Evolutionary conservation across 2,329 filamentous ascomycete species (phyloP), one percentile per base, ranked within the genome.

Genomic region (Aspergillus sp.): DNA sequence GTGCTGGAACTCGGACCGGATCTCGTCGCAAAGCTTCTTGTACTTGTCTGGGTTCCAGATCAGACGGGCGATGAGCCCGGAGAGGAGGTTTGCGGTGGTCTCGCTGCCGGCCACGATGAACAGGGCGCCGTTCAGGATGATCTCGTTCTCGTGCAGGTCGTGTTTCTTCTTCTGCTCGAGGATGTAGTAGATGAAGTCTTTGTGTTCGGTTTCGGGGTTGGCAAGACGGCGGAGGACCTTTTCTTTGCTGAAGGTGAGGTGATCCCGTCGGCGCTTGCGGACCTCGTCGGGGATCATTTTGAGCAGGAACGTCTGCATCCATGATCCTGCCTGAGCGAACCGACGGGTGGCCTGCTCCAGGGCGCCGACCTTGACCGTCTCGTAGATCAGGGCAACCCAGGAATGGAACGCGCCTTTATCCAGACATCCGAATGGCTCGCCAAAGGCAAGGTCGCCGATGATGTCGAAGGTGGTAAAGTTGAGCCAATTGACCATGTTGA

Each of bases 381-480:
- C 14, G 38, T 16, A 70, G 1, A 76, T 60, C 34, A 70, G 61
- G 0, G 62, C 58, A 1, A 77, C 70, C 71, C 72, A 78, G 11
- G 66, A 64, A 52, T 76, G 70, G 19, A 68, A 68, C 2, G 6
- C 19, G 10, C 67, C 62, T 1, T 63, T 65, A 3, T 64, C 64
- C 13, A 78, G 58, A 43, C 71, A 74, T n/a, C 66, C 62, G 53
- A 77, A 78, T 1, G 64, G 55, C 29, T 75, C 68, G 1, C 73
- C 72, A 45, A 76, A 76, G 1, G 67, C 63, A 1, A 77, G 52
- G 31, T 76, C 71, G 0, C 72, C 72, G 42, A 76, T 69, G 19
- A 76, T 64, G 47, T 77, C 72, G 36, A 75, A 76, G 2, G 68
- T 68, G 4, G 66, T 64, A 46, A 60, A 74, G 34, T 70, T 71